phyloP scores from a whole-genome alignment of 352 stramenopile species.

The Phytophthora pini region DNA sequence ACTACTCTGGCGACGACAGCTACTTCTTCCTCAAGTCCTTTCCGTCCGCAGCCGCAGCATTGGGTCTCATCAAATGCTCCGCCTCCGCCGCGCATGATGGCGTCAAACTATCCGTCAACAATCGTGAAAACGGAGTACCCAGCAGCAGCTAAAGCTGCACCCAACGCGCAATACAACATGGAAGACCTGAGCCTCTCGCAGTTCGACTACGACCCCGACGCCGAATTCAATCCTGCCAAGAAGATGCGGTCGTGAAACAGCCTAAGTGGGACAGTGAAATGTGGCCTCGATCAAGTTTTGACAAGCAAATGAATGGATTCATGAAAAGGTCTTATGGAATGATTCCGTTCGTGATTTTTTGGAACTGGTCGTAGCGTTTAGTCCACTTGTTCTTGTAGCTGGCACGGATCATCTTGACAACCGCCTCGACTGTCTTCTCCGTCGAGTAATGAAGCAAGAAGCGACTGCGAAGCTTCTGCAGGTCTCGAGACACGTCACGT shows the following conservation, averaged over 20 bases:
- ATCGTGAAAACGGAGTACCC: slow-evolving; percentile 35
- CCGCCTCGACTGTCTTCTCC: slow-evolving; percentile 70
- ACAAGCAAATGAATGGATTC: slow-evolving; percentile 27
- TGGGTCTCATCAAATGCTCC: slow-evolving; percentile 45
- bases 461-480: slow-evolving; percentile 74
- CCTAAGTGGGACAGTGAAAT: not conserved
- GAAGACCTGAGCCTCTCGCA: slow-evolving; percentile 86
- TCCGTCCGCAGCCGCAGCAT: slow-evolving; percentile 32
- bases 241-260: slow-evolving; percentile 47
- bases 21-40: slow-evolving; percentile 26
- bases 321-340: slow-evolving; percentile 45
- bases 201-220: slow-evolving; percentile 80
- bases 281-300: slow-evolving; percentile 1
- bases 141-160: slow-evolving; percentile 13
- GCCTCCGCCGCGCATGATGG: slow-evolving; percentile 53
- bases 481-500: slow-evolving; percentile 89
- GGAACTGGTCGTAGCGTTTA: slow-evolving; percentile 94
- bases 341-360: slow-evolving; percentile 92
- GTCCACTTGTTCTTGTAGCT: slow-evolving; percentile 95
- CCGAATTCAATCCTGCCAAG: slow-evolving; percentile 37
- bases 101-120: slow-evolving; percentile 24
- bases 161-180: slow-evolving; percentile 64
- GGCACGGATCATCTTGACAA: slow-evolving; percentile 90
- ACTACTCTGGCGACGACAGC: not conserved
- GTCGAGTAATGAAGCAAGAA: slow-evolving; percentile 66